Conservation (phyloP, 352 stramenopile genomes). For the Phytopythium oedochilum region DNA sequence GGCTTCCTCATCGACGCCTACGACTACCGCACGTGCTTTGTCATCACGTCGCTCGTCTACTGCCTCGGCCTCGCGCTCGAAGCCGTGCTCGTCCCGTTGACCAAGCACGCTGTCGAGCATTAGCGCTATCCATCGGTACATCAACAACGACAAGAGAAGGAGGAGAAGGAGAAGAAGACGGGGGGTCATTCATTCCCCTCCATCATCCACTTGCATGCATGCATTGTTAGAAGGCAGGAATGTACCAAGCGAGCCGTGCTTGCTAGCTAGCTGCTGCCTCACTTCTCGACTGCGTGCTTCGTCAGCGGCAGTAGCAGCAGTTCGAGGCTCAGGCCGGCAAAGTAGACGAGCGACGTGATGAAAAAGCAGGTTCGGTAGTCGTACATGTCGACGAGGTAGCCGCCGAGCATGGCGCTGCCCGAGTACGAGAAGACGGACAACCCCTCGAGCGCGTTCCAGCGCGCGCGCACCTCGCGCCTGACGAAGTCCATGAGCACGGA, state of each 20-base stretch:
- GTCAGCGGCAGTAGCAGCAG: constrained; percentile 57
- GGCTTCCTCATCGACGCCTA: constrained; percentile 76
- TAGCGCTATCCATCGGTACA: neutral
- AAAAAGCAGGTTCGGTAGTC: constrained; percentile 75
- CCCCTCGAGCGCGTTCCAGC: constrained; percentile 73
- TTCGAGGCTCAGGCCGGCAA: constrained; percentile 47
- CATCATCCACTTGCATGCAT: no score
- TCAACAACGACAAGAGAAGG: no score
- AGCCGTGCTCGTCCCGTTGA: constrained; percentile 52
- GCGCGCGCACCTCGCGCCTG: constrained; percentile 56
- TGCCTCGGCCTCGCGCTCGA: constrained; percentile 47
- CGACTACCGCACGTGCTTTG: constrained; percentile 72
- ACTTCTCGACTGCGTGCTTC: constrained; percentile 49
- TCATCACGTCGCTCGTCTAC: constrained; percentile 78
- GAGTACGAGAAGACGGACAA: constrained; percentile 80
- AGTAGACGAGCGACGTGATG: constrained; percentile 70
- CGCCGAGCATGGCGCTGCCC: constrained; percentile 69
- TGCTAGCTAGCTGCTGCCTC: neutral
- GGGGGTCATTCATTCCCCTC: no score
- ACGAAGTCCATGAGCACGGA: constrained; percentile 83
- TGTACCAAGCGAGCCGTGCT: no score
- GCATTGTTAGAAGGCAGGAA: no score
- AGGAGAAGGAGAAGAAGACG: no score
- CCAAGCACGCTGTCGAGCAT: constrained; percentile 47
- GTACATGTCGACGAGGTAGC: constrained; percentile 76